Percentiles rank a stretch among this genome's conserved stretches.
These are phyloP conservation scores for Eutrema yunnanense DNA, from an alignment of 345 rosid species.

Conservation along the genomic window DNA sequence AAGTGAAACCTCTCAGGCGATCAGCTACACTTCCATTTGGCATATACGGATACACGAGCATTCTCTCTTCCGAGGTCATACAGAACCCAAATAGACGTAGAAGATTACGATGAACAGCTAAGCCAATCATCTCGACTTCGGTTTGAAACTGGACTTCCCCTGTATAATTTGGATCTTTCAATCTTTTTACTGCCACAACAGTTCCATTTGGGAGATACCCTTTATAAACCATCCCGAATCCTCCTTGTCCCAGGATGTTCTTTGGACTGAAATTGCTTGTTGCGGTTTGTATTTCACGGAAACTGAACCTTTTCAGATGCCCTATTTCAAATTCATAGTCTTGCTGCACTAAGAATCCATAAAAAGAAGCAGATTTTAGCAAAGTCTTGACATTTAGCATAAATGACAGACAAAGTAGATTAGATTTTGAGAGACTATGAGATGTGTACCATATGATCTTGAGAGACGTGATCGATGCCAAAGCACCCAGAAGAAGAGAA, in stretches of 20 bases:
- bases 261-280: constrained; percentile 68
- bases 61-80: constrained; percentile 70
- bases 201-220: constrained; percentile 77
- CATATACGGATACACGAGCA: constrained; percentile 96
- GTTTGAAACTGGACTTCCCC: constrained; percentile 98
- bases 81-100: constrained; percentile 87
- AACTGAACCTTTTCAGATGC: constrained; percentile 76
- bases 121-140: constrained; percentile 95
- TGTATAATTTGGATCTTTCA: constrained; percentile 80
- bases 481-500: constrained; percentile 70
- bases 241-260: constrained; percentile 89
- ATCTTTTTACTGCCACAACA: constrained; percentile 79
- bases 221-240: constrained; percentile 91
- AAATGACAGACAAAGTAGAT: neutral
- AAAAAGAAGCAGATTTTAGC: neutral
- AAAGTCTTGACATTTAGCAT: neutral
- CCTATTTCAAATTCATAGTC: constrained; percentile 85
- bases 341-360: constrained; percentile 60
- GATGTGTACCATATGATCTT: constrained; percentile 52
- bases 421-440: neutral
- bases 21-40: constrained; percentile 96
- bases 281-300: constrained; percentile 75
- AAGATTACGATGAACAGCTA: constrained; percentile 89
- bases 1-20: constrained; percentile 62
- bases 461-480: constrained; percentile 71